A percentile compares a stretch with the other conserved stretches of the same genome.
These are phyloP conservation scores for Cyberlindnera mrakii DNA, from an alignment of 805 yeast genomes.

Conservation along the genomic window DNA sequence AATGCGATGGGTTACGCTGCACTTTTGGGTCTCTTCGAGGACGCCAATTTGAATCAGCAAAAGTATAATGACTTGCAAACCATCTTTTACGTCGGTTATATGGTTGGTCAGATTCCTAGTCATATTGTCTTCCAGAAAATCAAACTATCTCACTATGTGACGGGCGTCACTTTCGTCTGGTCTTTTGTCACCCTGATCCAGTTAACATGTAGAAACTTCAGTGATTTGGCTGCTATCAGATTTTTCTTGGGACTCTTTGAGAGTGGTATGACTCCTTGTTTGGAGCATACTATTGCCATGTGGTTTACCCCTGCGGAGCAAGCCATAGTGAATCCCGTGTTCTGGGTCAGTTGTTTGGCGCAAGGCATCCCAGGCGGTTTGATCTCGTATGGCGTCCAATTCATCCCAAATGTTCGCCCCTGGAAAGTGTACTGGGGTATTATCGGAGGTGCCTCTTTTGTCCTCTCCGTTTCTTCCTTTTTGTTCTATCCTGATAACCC, in stretches of 20 bases:
- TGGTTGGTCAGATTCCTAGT: conserved; percentile 10
- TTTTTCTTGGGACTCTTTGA: conserved; percentile 16
- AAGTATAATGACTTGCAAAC: conserved; percentile 7
- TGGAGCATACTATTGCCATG: conserved; percentile 36
- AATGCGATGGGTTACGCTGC: conserved; percentile 13
- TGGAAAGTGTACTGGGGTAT: conserved; percentile 46
- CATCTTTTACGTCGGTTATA: conserved; percentile 11
- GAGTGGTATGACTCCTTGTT: conserved; percentile 27
- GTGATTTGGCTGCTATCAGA: conserved; percentile 7
- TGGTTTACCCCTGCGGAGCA: conserved; percentile 35
- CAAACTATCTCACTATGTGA: conserved; percentile 2
- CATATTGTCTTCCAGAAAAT: conserved; percentile 7
- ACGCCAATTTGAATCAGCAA: conserved; percentile 6
- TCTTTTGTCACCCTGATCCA: conserved; percentile 2
- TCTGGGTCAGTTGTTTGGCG: conserved; percentile 20
- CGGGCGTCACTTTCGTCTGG: conserved; percentile 8
- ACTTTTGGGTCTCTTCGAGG: conserved; percentile 10
- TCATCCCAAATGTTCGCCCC: conserved; percentile 15
- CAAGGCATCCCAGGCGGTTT: conserved; percentile 13
- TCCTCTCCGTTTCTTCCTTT: conserved; percentile 24
- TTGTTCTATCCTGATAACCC: conserved; percentile 46
- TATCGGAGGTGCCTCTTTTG: conserved; percentile 40
- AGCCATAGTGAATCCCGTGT: conserved; percentile 39
- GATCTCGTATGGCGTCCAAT: conserved; percentile 11
- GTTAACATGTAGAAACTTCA: conserved; percentile 3